Evolutionary conservation across 2,329 filamentous ascomycete genomes (phyloP).

Genomic region (Keithomyces neogunnii): DNA sequence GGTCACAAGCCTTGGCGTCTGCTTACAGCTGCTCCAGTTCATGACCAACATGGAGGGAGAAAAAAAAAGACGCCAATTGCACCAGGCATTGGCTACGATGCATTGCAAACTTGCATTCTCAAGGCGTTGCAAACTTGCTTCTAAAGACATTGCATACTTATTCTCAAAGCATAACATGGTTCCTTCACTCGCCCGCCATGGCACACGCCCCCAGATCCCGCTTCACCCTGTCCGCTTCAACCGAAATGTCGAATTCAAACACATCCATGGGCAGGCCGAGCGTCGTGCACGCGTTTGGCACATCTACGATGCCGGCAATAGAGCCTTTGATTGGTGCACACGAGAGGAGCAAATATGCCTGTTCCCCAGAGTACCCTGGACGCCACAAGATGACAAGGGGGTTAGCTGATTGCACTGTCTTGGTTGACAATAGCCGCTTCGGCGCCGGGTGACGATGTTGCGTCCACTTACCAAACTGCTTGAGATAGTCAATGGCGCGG

Average conservation of each 20-base stretch:
- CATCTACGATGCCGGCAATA: slow-evolving; percentile 82
- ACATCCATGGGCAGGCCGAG: slow-evolving; percentile 86
- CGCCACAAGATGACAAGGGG: not conserved
- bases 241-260: slow-evolving; percentile 82
- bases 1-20: too few species aligned
- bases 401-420: not conserved
- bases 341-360: slow-evolving; percentile 77
- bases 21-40: too few species aligned
- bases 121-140: too few species aligned
- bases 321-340: slow-evolving; percentile 85
- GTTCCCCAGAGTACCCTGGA: slow-evolving; percentile 59
- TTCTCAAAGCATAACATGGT: too few species aligned
- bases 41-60: too few species aligned
- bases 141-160: too few species aligned
- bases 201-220: slow-evolving; percentile 14
- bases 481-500: slow-evolving; percentile 31
- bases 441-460: not conserved
- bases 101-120: too few species aligned
- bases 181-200: not conserved
- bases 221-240: slow-evolving; percentile 15
- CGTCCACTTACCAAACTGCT: slow-evolving; percentile 20
- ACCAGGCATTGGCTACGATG: too few species aligned
- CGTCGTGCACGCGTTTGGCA: slow-evolving; percentile 86
- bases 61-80: too few species aligned
- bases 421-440: not conserved